phyloP scores from a whole-genome alignment of 2,329 filamentous ascomycete genomes.

The Monosporascus sp. region DNA sequence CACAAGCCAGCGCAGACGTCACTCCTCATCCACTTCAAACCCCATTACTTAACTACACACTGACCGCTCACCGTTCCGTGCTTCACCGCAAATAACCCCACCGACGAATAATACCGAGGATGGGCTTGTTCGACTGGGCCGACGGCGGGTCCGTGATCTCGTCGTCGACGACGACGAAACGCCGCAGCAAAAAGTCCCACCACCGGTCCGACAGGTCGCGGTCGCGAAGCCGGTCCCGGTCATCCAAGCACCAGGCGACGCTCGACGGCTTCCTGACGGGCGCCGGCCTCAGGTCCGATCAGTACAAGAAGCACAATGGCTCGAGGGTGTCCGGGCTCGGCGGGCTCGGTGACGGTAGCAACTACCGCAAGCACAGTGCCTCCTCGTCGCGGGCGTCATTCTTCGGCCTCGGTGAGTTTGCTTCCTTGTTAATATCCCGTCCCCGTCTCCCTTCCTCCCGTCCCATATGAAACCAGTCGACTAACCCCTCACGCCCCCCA shows the following conservation, averaged over 20 bases:
- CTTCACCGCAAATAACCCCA: too few species aligned
- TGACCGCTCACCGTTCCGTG: too few species aligned
- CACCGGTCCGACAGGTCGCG: constrained; percentile 7
- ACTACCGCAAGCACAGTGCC: constrained; percentile 7
- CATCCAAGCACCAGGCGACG: constrained; percentile 24
- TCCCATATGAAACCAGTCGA: neutral
- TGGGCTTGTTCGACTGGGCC: constrained; percentile 30
- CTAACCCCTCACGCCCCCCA: neutral
- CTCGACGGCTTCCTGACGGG: constrained; percentile 14
- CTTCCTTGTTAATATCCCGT: neutral
- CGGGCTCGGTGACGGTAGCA: constrained; percentile 1
- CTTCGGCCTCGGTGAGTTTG: constrained; percentile 23
- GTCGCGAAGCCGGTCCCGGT: constrained; percentile 14
- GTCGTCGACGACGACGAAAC: constrained; percentile 13
- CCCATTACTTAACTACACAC: too few species aligned
- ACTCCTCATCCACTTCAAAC: too few species aligned
- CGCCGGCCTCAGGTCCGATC: constrained; percentile 5
- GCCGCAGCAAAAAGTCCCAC: constrained; percentile 13
- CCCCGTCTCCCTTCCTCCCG: neutral
- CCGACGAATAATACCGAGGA: constrained; percentile 17
- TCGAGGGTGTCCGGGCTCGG: constrained; percentile 13
- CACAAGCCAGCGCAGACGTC: too few species aligned
- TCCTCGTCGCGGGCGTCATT: constrained; percentile 13
- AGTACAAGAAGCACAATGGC: constrained; percentile 19
- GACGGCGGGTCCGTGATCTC: constrained; percentile 36